Percentiles rank a stretch among this genome's conserved stretches.
These are phyloP conservation scores for Aspergillus costaricaensis DNA, from an alignment of 2,329 filamentous ascomycete species.

Conservation along the genomic window DNA sequence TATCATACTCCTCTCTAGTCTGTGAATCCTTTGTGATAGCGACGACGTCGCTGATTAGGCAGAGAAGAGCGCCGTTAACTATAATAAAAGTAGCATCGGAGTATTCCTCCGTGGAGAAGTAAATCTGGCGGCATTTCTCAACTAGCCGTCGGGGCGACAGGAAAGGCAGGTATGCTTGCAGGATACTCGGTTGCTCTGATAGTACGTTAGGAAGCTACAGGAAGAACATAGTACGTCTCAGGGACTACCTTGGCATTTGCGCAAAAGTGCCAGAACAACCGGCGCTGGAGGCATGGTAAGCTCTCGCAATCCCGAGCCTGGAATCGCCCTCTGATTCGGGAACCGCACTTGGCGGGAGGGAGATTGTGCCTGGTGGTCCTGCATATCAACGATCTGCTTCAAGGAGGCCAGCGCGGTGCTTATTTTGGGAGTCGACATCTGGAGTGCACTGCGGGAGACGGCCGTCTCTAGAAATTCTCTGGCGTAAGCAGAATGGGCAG, in stretches of 20 bases:
- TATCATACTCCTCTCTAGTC: conserved; percentile 28
- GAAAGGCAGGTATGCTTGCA: conserved; percentile 36
- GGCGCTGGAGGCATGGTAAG: conserved; percentile 41
- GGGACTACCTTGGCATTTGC: conserved; percentile 36
- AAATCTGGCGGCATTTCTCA: conserved; percentile 45
- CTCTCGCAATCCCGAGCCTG: conserved; percentile 33
- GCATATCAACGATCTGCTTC: conserved; percentile 42
- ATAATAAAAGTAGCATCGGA: conserved; percentile 43
- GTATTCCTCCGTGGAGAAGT: conserved; percentile 47
- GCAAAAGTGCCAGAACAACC: conserved; percentile 36
- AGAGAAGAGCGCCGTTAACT: conserved; percentile 42
- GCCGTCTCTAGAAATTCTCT: conserved; percentile 46
- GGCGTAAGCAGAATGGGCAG: conserved; percentile 51
- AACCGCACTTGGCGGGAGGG: conserved; percentile 30
- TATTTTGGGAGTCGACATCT: conserved; percentile 42
- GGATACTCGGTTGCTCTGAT: conserved; percentile 13
- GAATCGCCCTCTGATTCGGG: conserved; percentile 26
- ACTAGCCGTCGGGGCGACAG: conserved; percentile 37
- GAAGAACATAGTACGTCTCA: background rate
- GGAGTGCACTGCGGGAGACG: conserved; percentile 38
- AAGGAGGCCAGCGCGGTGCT: conserved; percentile 40
- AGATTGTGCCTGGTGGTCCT: conserved; percentile 31
- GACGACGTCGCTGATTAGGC: conserved; percentile 39
- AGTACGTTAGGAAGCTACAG: background rate
- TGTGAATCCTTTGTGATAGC: conserved; percentile 22